Evolutionary conservation across 2,329 filamentous ascomycete genomes (phyloP).

Genomic region (Zasmidium cellare): DNA sequence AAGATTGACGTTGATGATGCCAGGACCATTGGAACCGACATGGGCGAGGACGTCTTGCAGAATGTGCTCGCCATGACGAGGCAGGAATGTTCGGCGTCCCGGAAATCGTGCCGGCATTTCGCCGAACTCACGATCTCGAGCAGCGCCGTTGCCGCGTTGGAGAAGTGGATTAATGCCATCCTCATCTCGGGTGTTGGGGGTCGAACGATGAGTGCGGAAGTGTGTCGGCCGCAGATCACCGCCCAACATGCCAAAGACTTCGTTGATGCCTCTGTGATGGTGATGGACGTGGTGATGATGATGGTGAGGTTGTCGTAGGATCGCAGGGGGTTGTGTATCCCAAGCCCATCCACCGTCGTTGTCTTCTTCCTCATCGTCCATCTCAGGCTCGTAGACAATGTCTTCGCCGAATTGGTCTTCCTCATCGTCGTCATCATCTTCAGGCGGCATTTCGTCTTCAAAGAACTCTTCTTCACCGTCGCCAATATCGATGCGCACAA

Average conservation of each 20-base stretch:
- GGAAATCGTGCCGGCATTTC: slow-evolving; percentile 14
- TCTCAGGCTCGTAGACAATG: slow-evolving; percentile 57
- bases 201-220: slow-evolving; percentile 35
- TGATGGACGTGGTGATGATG: slow-evolving; percentile 30
- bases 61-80: slow-evolving; percentile 21
- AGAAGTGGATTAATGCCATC: slow-evolving; percentile 87
- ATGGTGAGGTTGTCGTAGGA: slow-evolving; percentile 18
- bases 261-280: slow-evolving; percentile 23
- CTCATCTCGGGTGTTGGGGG: slow-evolving; percentile 55
- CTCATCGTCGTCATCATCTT: slow-evolving; percentile 54
- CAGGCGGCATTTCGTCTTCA: slow-evolving; percentile 60
- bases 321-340: slow-evolving; percentile 24
- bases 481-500: slow-evolving; percentile 42
- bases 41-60: slow-evolving; percentile 29
- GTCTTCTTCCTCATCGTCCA: slow-evolving; percentile 41
- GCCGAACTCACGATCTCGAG: slow-evolving; percentile 4
- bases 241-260: slow-evolving; percentile 30
- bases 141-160: slow-evolving; percentile 44
- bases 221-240: slow-evolving; percentile 20
- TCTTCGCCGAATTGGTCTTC: slow-evolving; percentile 71
- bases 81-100: slow-evolving; percentile 24
- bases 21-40: slow-evolving; percentile 19
- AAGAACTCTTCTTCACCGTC: slow-evolving; percentile 51
- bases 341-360: slow-evolving; percentile 29
- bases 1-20: slow-evolving; percentile 27